Percentiles rank a stretch among this genome's conserved stretches.
These are phyloP conservation scores for Trametopsis cervina DNA, from an alignment of 768 basidiomycete species.

Conservation along the genomic window DNA sequence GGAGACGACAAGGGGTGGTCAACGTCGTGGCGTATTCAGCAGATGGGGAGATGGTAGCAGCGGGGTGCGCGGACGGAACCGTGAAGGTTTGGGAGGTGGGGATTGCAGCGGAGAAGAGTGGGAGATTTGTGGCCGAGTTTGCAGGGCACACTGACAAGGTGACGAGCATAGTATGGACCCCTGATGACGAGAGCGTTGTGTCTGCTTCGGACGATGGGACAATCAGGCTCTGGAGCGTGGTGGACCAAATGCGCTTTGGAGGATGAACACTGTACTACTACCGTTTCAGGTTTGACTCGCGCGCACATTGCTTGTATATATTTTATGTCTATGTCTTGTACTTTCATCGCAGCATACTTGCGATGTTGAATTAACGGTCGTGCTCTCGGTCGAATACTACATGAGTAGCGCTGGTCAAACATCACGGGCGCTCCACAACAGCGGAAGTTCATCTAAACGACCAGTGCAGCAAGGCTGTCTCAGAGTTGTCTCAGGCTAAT, in stretches of 20 bases:
- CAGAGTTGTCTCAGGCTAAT: no score
- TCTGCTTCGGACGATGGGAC: constrained; percentile 34
- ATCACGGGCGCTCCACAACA: no score
- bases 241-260: constrained; percentile 5
- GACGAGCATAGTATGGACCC: constrained; percentile 32
- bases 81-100: constrained; percentile 15
- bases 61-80: constrained; percentile 17
- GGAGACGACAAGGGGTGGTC: constrained; percentile 10
- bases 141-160: constrained; percentile 24
- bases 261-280: no score
- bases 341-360: no score
- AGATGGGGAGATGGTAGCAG: constrained; percentile 16
- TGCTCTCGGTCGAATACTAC: no score
- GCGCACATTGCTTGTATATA: no score
- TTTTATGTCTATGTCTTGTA: no score
- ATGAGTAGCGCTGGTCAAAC: no score
- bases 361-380: no score
- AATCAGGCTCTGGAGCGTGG: constrained; percentile 16
- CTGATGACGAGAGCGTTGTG: constrained; percentile 35
- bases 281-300: no score
- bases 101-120: background rate
- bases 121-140: constrained; percentile 8
- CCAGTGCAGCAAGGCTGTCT: no score
- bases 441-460: no score
- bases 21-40: constrained; percentile 10